Evolutionary conservation across 1,284 basidiomycete species (phyloP), one percentile per base, ranked within the genome.

Genomic region (Ustilago nuda): DNA sequence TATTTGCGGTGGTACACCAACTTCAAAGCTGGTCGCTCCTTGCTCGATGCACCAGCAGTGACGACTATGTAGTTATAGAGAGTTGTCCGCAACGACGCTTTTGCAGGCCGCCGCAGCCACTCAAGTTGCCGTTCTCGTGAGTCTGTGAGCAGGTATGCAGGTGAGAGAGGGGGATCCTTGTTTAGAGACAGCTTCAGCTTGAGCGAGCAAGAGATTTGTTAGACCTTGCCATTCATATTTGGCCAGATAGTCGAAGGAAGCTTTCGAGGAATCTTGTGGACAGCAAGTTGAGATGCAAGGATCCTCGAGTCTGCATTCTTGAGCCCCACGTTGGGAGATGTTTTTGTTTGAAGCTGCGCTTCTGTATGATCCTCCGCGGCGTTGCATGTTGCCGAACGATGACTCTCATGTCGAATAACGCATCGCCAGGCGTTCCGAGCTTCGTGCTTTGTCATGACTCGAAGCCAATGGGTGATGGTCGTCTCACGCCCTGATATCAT

Each of bases 321-420:
- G 81, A 83, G 80, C 81, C 81, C 81, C 81, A 80, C 78, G 81
- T 83, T 83, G 81, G 81, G 81, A 83, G 81, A 66, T 46, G 15
- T 62, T 62, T 45, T 15, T 27, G 37, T 39, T 17, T 39, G 48
- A 23, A 23, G 23, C 3, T 27, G 23, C 23, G 3, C 23, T 27
- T 27, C 23, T 27, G 23, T 3, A 27, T 27, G 23, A 27, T 27
- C 23, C 23, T 19, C 43, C 43, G 19, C 43, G 19, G 43, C 43
- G 43, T 37, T 37, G 36, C 36, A 7, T 13, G 8, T 45, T 15
- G 43, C 43, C 11, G 43, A 11, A 6, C 1, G 19, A n/a, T 45
- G 19, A 27, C 43, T 17, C 43, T 45, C 43, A 19, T 45, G 19
- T 45, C 43, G 43, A 45, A 11, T 45, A 23, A 45, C 43, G 43